Evolutionary conservation across 2,329 filamentous ascomycete species (phyloP).

Genomic region (Coniochaeta sp.): DNA sequence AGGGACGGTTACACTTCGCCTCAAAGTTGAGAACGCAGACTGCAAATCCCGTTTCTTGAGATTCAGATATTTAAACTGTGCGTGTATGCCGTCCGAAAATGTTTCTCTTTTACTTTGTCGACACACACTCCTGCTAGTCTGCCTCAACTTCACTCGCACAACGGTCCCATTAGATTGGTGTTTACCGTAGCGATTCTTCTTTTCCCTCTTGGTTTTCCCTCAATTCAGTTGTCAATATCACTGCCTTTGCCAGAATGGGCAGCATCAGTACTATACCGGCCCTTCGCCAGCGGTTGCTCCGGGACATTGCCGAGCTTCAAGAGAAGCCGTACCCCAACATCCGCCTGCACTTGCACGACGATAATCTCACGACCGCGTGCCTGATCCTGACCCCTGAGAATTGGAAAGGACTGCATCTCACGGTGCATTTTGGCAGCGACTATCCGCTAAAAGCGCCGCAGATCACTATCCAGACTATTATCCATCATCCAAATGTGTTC

Average conservation of each 20-base stretch:
- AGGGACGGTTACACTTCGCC: neutral
- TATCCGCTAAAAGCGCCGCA: constrained; percentile 32
- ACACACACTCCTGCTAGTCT: too few relatives aligned
- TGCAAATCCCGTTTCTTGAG: too few relatives aligned
- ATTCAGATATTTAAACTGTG: too few relatives aligned
- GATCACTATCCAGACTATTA: constrained; percentile 29
- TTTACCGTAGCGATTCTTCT: neutral
- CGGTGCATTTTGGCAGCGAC: constrained; percentile 21
- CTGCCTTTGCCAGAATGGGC: neutral
- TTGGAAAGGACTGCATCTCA: constrained; percentile 33
- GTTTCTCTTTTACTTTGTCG: too few relatives aligned
- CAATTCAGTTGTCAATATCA: neutral
- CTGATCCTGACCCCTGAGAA: constrained; percentile 32
- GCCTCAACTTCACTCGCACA: neutral
- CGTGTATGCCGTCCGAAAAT: too few relatives aligned
- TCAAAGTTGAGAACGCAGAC: neutral
- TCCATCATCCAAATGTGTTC: constrained; percentile 38
- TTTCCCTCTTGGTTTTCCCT: neutral
- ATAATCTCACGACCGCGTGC: constrained; percentile 28
- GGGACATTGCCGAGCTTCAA: constrained; percentile 37
- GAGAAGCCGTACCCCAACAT: constrained; percentile 38
- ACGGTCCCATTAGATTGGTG: neutral
- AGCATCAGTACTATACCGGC: neutral
- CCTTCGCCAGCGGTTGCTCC: constrained; percentile 22
- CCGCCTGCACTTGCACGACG: constrained; percentile 20